Conservation (phyloP, 2,329 filamentous ascomycete genomes). For the Ceratocystiopsis sp. region DNA sequence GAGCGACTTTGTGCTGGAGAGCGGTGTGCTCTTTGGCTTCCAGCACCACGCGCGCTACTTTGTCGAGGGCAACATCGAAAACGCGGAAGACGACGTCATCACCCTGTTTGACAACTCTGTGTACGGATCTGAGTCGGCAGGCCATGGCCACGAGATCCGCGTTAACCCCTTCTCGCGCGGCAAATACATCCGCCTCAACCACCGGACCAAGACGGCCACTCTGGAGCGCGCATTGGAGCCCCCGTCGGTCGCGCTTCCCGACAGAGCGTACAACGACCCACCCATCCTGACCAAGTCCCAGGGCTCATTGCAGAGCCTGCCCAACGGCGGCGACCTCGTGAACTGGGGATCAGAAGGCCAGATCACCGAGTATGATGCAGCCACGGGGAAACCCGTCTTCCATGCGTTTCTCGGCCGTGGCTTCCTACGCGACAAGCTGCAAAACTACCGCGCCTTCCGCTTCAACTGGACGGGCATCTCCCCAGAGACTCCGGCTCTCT, state of each 20-base stretch:
- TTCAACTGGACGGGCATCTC: conserved; percentile 32
- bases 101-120: conserved; percentile 34
- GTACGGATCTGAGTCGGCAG: conserved; percentile 22
- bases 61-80: conserved; percentile 16
- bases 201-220: conserved; percentile 22
- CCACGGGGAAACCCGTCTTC: conserved; percentile 31
- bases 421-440: conserved; percentile 20
- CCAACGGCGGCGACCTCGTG: conserved; percentile 34
- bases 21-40: conserved; percentile 21
- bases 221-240: conserved; percentile 29
- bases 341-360: conserved; percentile 37
- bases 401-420: conserved; percentile 29
- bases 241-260: conserved; percentile 13
- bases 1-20: conserved; percentile 22
- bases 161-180: conserved; percentile 20
- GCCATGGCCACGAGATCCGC: conserved; percentile 12
- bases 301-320: conserved; percentile 33
- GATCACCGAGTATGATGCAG: conserved; percentile 26
- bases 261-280: not conserved
- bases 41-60: conserved; percentile 31
- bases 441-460: conserved; percentile 38
- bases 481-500: conserved; percentile 19
- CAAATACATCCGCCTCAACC: conserved; percentile 28
- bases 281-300: conserved; percentile 14
- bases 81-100: conserved; percentile 19